Base-by-base conservation (phyloP, 1,284 basidiomycete species). In the Trichosporon faecale region DNA sequence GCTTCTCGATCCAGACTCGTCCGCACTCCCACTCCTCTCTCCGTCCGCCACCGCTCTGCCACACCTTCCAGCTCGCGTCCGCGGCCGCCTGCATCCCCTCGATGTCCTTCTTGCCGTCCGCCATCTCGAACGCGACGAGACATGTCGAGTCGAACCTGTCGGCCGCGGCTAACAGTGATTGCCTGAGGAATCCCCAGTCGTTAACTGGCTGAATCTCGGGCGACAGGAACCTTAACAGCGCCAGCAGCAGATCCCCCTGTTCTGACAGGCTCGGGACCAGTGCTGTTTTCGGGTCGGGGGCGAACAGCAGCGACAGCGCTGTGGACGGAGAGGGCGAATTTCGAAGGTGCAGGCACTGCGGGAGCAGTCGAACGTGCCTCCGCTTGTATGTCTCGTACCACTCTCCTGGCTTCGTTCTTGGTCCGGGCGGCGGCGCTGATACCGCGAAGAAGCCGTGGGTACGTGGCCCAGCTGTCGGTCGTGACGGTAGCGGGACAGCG, bases 1-100 rank as follows among this genome's bases (percentile, higher is more conserved):
- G 85, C 84, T 96, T 96, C 83, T 98, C 95, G 1, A 92, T 89
- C 92, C 95, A 98, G 21, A 94, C 90, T 68, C 91, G 89, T 0
- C 92, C 93, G 85, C 94, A 89, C 80, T 95, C 94, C 93, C 93
- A 95, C 72, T 93, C 91, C n/a, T 85, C 81, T 33, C 80, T 57
- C 0, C 74, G 65, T 3, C 80, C 79, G 18, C 80, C 79, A 49
- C 80, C 80, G 11, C 79, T 81, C 66, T 83, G 76, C 80, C 89
- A 93, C 0, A 96, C 88, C 74, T 91, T 89, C 94, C 93, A 97
- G 75, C 91, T 91, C 0, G 92, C 89, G 66, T 88, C 87, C 3
- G 94, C 92, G 0, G 90, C 91, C 64, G 90, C 88, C 44, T 86
- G 86, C 93, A 98, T 96, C 11, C 84, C 88, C 1, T 76, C 79